A percentile compares a stretch with the other conserved stretches of the same genome.
These are phyloP conservation scores for Candida xyloterini DNA, from an alignment of 805 yeast genomes.

Conservation along the genomic window DNA sequence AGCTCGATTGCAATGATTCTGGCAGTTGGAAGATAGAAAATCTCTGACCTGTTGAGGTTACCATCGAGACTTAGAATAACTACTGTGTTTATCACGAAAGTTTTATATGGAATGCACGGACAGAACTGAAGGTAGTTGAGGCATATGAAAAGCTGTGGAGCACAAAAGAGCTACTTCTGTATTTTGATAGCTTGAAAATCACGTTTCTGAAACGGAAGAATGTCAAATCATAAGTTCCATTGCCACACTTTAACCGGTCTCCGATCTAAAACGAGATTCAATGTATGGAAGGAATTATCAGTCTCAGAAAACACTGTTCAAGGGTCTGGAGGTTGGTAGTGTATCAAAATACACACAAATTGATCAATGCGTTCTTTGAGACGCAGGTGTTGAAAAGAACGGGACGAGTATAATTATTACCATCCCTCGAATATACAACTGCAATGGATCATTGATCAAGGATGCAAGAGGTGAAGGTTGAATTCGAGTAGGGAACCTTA, in stretches of 20 bases:
- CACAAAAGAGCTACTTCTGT: conserved; percentile 31
- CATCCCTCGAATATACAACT: conserved; percentile 20
- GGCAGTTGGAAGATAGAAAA: conserved; percentile 30
- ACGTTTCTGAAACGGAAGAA: conserved; percentile 26
- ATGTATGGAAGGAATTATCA: conserved; percentile 35
- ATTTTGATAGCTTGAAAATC: conserved; percentile 34
- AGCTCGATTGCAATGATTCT: conserved; percentile 25
- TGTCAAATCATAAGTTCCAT: conserved; percentile 12
- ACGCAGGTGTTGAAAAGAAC: conserved; percentile 12
- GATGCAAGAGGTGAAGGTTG: conserved; percentile 28
- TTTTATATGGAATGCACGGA: conserved; percentile 34
- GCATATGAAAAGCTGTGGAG: conserved; percentile 32
- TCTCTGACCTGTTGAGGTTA: conserved; percentile 23
- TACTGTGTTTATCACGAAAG: conserved; percentile 30
- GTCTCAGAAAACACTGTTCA: conserved; percentile 19
- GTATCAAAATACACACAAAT: conserved; percentile 23
- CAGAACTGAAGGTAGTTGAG: conserved; percentile 27
- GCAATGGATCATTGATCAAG: conserved; percentile 26
- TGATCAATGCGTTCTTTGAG: conserved; percentile 26
- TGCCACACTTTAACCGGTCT: conserved; percentile 37
- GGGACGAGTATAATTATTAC: conserved; percentile 25
- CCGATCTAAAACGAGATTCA: conserved; percentile 30
- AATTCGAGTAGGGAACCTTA: conserved; percentile 34
- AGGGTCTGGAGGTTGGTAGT: conserved; percentile 34
- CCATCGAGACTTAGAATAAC: conserved; percentile 16